Conservation (phyloP, 140 eudicot species). For the Anethum foeniculum region DNA sequence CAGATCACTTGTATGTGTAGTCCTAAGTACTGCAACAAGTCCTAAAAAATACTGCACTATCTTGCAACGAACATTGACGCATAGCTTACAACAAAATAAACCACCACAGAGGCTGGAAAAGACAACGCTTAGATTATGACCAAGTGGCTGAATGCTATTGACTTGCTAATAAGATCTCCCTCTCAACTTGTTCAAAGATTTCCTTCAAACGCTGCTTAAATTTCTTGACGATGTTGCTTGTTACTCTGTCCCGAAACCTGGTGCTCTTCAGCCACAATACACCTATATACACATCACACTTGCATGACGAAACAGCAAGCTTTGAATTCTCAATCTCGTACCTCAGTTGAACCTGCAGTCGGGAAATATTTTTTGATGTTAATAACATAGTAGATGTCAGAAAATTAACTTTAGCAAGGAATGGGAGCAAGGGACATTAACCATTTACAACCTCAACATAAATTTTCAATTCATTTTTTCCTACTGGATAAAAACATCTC, state of each 20-base stretch:
- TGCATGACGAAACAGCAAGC: slow-evolving; percentile 33
- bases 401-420: not conserved
- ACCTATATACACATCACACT: slow-evolving; percentile 54
- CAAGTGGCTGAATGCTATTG: not conserved
- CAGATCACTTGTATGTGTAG: not conserved
- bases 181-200: slow-evolving; percentile 44
- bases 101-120: not conserved
- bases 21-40: not conserved
- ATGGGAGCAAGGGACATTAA: not conserved
- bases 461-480: not conserved
- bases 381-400: not conserved
- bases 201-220: slow-evolving; percentile 43
- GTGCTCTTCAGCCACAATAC: slow-evolving; percentile 70
- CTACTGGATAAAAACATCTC: not conserved
- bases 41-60: not conserved
- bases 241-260: slow-evolving; percentile 59
- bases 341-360: slow-evolving; percentile 50
- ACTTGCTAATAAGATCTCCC: slow-evolving; percentile 41
- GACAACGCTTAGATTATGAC: not conserved
- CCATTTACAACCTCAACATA: not conserved
- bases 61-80: not conserved
- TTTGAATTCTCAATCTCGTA: slow-evolving; percentile 37
- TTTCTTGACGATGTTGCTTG: slow-evolving; percentile 42
- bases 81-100: not conserved
- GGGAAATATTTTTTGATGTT: not conserved